Conservation (phyloP, 1,284 basidiomycete genomes). For the Chalciporus sp. region DNA sequence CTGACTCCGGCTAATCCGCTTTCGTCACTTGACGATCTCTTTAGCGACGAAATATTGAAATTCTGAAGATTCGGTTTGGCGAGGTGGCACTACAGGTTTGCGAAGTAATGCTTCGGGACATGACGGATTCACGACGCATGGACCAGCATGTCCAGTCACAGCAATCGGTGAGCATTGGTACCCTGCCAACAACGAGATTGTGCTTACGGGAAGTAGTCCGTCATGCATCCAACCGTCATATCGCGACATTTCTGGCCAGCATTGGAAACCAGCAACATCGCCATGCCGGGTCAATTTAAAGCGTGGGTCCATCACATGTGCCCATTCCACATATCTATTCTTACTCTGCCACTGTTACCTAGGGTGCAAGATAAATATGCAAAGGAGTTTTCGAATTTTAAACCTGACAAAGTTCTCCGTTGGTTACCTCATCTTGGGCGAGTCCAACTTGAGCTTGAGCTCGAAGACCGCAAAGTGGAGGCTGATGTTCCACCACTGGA, state of each 20-base stretch:
- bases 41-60: slow-evolving; percentile 88
- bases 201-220: slow-evolving; percentile 25
- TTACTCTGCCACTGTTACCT: slow-evolving; percentile 7
- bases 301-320: slow-evolving; percentile 50
- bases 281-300: slow-evolving; percentile 83
- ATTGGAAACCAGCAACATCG: slow-evolving; percentile 70
- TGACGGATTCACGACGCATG: slow-evolving; percentile 89
- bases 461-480: slow-evolving; percentile 78
- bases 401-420: slow-evolving; percentile 86
- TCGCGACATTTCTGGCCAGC: slow-evolving; percentile 94
- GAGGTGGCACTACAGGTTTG: slow-evolving; percentile 89
- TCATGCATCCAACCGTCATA: slow-evolving; percentile 85
- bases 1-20: background rate
- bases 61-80: slow-evolving; percentile 91
- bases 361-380: slow-evolving; percentile 80
- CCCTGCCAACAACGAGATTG: background rate
- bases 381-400: slow-evolving; percentile 75
- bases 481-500: slow-evolving; percentile 84
- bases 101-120: slow-evolving; percentile 95
- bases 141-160: slow-evolving; percentile 84
- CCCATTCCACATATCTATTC: background rate
- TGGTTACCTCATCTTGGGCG: slow-evolving; percentile 89
- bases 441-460: slow-evolving; percentile 74
- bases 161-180: slow-evolving; percentile 49
- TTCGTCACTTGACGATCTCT: slow-evolving; percentile 4